Base-by-base conservation (phyloP, 768 basidiomycete genomes). In the Dictyophora rubrovolvata region DNA sequence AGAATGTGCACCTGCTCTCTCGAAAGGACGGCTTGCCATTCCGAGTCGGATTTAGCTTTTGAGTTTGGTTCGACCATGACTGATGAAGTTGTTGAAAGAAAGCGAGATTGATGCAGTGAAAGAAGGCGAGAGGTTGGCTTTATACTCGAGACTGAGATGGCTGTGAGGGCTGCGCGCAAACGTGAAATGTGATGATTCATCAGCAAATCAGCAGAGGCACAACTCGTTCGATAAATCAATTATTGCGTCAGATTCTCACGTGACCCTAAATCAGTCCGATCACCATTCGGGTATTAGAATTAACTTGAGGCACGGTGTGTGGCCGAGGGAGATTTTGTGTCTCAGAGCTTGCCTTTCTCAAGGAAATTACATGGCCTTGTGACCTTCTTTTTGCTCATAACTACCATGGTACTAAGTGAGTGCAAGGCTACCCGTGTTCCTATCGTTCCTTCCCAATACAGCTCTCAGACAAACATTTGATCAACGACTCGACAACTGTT, bases 21-120 rank as follows among this genome's bases (percentile, higher is more conserved):
- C 23, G 82, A 80, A 52, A 96, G 77, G 48, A 89, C 69, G 1
- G 91, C 89, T 61, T 81, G 79, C 93, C 93, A 96, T 70, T 95
- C 93, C 9, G 75, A 70, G 6, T 93, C 90, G 34, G 82, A 74
- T 74, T 90, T 83, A 16, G 56, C 22, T 61, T 62, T 58, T 17
- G 61, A 53, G 22, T 37, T 37, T 12, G 57, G 57, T 18, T 21
- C 28, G n/a, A 42, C 42, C 42, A 42, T 42, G 33, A 37, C 48
- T n/a, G 49, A 16, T 17, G 57, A 34, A 23, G 50, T 22, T 47
- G 47, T 50, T 20, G 48, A 17, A 14, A 49, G 46, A 56, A 21
- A 23, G 18, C 37, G 48, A 21, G 22, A 56, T 23, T 51, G 50
- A 22, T 20, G 50, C 12, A 51, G 28, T 3, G 14, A 18, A 2